phyloP scores from a whole-genome alignment of 1,139 yeast genomes.

The Saccharomyces pastorianus region DNA sequence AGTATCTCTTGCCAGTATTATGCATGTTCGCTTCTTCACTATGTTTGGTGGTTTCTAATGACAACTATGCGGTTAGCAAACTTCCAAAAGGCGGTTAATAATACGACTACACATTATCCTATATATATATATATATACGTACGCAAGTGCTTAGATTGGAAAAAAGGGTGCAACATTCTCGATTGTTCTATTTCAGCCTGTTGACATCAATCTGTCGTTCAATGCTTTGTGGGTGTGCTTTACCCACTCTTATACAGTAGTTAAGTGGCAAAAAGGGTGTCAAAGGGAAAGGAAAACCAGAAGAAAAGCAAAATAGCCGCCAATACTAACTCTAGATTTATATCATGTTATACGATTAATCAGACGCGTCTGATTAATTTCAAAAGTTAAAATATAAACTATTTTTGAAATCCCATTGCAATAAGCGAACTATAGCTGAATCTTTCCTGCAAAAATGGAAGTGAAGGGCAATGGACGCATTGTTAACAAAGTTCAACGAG shows the following conservation, averaged over 20 bases:
- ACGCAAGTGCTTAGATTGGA: background rate
- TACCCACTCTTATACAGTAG: background rate
- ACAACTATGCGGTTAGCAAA: background rate
- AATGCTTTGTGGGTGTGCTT: background rate
- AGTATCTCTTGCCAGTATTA: conserved; percentile 26
- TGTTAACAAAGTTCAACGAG: conserved; percentile 14
- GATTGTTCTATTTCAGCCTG: background rate
- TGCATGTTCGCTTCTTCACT: background rate
- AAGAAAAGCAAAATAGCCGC: background rate
- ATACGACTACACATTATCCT: background rate
- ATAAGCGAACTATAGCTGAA: background rate
- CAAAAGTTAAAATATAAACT: background rate
- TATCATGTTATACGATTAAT: background rate
- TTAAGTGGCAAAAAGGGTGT: background rate
- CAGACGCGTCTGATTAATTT: background rate
- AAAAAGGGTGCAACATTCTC: background rate
- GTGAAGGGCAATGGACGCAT: conserved; percentile 10
- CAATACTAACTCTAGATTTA: background rate
- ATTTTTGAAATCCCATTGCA: background rate
- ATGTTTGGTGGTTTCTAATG: background rate
- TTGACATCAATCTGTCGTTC: background rate
- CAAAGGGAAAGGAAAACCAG: background rate
- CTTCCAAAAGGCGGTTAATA: background rate
- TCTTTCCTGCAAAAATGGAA: background rate
- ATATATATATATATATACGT: background rate